phyloP scores from a whole-genome alignment of 2,329 filamentous ascomycete species.

The Colletotrichum sp. region DNA sequence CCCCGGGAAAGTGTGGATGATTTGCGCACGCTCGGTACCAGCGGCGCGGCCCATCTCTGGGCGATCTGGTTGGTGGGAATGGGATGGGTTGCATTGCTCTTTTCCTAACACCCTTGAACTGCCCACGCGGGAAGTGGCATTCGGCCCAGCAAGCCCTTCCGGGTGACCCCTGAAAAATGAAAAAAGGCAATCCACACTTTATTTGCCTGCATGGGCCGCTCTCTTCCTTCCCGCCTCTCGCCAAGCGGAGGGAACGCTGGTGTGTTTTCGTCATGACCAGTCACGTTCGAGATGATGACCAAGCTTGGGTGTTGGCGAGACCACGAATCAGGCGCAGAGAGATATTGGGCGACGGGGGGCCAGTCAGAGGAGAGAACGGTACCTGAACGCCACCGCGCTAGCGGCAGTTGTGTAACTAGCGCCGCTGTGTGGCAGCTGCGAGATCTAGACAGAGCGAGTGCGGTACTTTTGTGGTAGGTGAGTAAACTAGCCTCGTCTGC shows the following conservation, averaged over 20 bases:
- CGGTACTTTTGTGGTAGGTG: neutral
- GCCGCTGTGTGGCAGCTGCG: neutral
- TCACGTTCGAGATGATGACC: neutral
- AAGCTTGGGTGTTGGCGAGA: neutral
- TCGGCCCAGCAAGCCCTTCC: neutral
- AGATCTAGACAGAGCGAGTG: neutral
- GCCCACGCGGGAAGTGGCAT: slow-evolving; percentile 11
- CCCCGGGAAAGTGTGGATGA: neutral
- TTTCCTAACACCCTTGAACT: neutral
- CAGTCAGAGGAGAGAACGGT: neutral
- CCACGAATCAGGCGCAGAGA: neutral
- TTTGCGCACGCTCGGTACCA: neutral
- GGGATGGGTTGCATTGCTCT: neutral
- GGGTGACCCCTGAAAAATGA: neutral
- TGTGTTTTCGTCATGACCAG: neutral
- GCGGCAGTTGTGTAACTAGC: slow-evolving; percentile 8
- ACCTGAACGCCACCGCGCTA: slow-evolving; percentile 15
- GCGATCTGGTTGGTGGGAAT: slow-evolving; percentile 8
- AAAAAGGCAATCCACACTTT: neutral
- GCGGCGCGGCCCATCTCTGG: neutral
- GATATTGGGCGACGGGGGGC: neutral
- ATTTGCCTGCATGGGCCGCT: neutral
- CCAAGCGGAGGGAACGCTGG: neutral
- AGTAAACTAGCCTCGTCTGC: neutral
- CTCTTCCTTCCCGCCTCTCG: neutral